Conservation (phyloP, 2,329 filamentous ascomycete species). For the Alternaria sp. region DNA sequence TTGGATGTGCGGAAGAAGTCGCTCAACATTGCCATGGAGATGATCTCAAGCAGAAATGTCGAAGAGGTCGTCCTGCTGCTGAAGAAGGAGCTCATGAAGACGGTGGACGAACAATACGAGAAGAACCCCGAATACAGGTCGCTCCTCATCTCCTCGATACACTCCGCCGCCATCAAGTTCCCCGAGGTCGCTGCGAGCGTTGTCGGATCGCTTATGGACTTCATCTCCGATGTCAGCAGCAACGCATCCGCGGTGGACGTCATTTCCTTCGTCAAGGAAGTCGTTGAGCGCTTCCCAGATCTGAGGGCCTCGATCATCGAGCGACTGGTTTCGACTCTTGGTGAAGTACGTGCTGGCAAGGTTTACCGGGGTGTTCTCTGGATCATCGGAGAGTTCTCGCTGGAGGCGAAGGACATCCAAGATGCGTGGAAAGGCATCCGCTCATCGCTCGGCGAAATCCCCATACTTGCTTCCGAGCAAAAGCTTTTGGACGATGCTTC, state of each 20-base stretch:
- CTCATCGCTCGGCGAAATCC: constrained; percentile 92
- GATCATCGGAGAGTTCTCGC: constrained; percentile 97
- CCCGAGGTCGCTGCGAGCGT: constrained; percentile 97
- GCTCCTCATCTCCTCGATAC: constrained; percentile 93
- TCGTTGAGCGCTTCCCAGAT: constrained; percentile 96
- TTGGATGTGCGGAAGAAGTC: constrained; percentile 95
- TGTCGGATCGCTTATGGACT: constrained; percentile 97
- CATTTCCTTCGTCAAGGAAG: constrained; percentile 98
- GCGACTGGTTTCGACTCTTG: constrained; percentile 85
- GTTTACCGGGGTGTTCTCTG: constrained; percentile 96
- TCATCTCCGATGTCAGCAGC: constrained; percentile 98
- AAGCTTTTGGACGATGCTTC: constrained; percentile 81
- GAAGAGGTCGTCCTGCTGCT: constrained; percentile 95
- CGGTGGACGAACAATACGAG: constrained; percentile 97
- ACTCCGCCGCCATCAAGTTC: constrained; percentile 98
- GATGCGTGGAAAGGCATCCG: constrained; percentile 97
- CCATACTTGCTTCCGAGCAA: constrained; percentile 94
- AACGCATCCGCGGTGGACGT: constrained; percentile 96
- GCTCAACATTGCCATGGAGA: constrained; percentile 86
- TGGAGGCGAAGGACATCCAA: constrained; percentile 91
- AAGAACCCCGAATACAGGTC: constrained; percentile 72
- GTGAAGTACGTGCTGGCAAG: constrained; percentile 94
- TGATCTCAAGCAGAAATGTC: constrained; percentile 99
- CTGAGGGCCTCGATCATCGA: constrained; percentile 86
- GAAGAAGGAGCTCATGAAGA: constrained; percentile 98